Conservation (phyloP, 1,284 basidiomycete species). For the Sphaerobolus stellatus region DNA sequence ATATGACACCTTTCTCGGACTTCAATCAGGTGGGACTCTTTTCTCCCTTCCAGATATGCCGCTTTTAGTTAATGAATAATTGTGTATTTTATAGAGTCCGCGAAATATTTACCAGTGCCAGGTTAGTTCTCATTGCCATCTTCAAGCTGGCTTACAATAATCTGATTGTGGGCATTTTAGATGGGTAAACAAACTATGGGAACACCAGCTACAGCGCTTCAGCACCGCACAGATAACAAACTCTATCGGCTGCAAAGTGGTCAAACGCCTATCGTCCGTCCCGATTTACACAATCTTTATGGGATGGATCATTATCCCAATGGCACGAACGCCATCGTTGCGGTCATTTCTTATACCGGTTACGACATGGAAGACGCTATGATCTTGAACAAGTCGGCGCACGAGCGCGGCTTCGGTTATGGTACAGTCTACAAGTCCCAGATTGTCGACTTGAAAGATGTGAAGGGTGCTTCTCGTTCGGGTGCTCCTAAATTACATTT, state of each 20-base stretch:
- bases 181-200: constrained; percentile 99
- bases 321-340: constrained; percentile 97
- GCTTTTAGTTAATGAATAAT: constrained; percentile 13
- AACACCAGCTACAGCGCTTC: constrained; percentile 89
- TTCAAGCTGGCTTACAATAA: background rate
- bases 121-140: constrained; percentile 39
- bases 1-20: constrained; percentile 86
- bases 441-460: constrained; percentile 86
- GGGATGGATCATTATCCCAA: constrained; percentile 99
- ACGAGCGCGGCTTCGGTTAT: constrained; percentile 97
- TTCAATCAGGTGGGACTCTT: constrained; percentile 81
- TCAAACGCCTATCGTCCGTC: constrained; percentile 94
- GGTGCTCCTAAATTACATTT: constrained; percentile 74
- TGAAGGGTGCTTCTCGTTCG: constrained; percentile 62
- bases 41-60: background rate
- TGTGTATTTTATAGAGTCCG: constrained; percentile 62
- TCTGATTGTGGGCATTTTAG: constrained; percentile 39
- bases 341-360: constrained; percentile 99
- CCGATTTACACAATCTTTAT: constrained; percentile 90
- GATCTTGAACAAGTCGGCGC: constrained; percentile 99
- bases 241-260: constrained; percentile 95
- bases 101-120: constrained; percentile 89
- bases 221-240: constrained; percentile 97
- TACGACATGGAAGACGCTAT: constrained; percentile 99
- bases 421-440: constrained; percentile 97